Base-by-base conservation (phyloP, 2,329 filamentous ascomycete species). In the Nigrospora osmanthi region DNA sequence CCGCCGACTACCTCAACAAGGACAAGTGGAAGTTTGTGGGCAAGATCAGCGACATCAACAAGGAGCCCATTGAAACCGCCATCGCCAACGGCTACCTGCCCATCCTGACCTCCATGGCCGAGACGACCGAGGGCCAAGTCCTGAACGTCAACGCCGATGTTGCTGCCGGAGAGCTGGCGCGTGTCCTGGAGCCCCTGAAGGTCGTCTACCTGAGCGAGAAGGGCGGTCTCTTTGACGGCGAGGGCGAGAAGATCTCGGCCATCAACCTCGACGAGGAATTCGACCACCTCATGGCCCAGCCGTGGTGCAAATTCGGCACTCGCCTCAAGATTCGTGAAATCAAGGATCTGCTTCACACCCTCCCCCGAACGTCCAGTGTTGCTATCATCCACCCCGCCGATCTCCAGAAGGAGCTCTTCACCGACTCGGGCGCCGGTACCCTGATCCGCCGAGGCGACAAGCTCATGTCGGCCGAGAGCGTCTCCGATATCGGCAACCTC, bases 141-240 rank as follows among this genome's bases (percentile, higher is more conserved):
- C 76, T 98, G 52, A 98, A 98, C 61, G 93, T 98, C 64, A 98
- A 98, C 60, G 93, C 93, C 33, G 93, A 98, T 66, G 91, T 96
- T 49, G 91, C 91, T 33, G 93, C 93, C 30, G 90, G 90, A 52
- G 91, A 96, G 70, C 75, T 98, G 49, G 91, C 93, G 19, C 83
- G 88, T 48, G 81, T 87, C 46, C 73, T 98, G 44, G 84, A 97
- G 67, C 93, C 93, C 23, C 72, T 97, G 58, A 98, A 98, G 80
- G 91, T 97, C 49, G 90, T 98, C 48, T 98, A 96, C 64, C 76
- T 97, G n/a, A 94, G 89, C 6, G 93, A 98, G 71, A 97, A 97
- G 76, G 93, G 93, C 41, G 93, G 91, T 9, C 71, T 98, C 32
- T 95, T 95, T 69, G 89, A 97, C 62, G 90, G 89, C 48, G 87